Base-by-base conservation (phyloP, 2,329 filamentous ascomycete genomes). In the Raffaelea ambrosiae region DNA sequence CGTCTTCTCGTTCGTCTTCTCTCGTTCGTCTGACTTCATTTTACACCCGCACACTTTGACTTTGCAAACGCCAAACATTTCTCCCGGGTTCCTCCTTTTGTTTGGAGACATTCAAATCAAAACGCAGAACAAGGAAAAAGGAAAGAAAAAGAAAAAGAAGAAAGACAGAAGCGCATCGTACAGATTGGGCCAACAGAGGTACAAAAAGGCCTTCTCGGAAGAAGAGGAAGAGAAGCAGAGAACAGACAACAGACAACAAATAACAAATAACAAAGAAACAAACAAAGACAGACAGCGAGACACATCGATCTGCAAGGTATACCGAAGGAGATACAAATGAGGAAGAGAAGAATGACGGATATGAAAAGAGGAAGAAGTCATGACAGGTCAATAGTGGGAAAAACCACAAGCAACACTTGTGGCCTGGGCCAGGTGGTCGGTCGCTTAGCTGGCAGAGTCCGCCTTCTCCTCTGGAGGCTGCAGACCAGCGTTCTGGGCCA, bases 401-500 rank as follows among this genome's bases (percentile, higher is more conserved):
- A 43, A 22, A 40, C 16, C n/a, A 36, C 13, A 13, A 47, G 19
- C 33, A 29, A 29, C 26, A 29, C 7, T 7, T 29, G 26, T 29
- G 26, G 7, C 9, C n/a, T n/a, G 11, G 11, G 35, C 11, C n/a
- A 18, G 16, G 18, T n/a, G n/a, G n/a, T n/a, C 38, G 20, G 38
- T 14, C 22, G 1, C 29, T 36, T 52, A 54, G 38, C 52, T 55
- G 39, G 52, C 46, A 16, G 57, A 31, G 46, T 72, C 72, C 39
- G 69, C 64, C 55, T 61, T 63, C 43, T 53, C 52, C 39, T 59
- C 58, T 38, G 65, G 63, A 13, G 67, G 67, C 51, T 70, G 66
- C 44, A 83, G 64, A 23, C 80, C 80, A 13, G 77, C 76, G 46
- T 71, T 76, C 57, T 82, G 77, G 18, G 77, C 79, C 29, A 79